phyloP scores from a whole-genome alignment of 2,329 filamentous ascomycete species.

The Diplodia mutila region DNA sequence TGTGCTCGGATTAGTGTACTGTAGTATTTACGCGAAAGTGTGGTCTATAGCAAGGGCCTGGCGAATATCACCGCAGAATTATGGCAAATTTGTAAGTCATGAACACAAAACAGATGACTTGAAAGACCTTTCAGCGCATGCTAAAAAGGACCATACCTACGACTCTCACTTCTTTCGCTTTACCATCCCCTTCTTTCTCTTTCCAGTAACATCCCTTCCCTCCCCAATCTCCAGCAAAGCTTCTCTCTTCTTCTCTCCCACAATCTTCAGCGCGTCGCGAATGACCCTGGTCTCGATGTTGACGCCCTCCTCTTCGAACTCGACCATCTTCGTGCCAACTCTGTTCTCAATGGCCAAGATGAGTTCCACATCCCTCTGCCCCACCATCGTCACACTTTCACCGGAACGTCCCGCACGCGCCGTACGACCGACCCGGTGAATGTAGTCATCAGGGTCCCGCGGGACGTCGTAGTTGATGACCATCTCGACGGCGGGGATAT shows the following conservation, averaged over 20 bases:
- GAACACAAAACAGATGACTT: background rate
- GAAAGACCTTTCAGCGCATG: background rate
- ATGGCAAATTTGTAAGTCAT: too few species aligned
- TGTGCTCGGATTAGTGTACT: too few species aligned
- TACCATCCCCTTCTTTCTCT: slow-evolving; percentile 57
- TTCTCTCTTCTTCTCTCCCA: slow-evolving; percentile 94
- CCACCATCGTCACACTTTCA: slow-evolving; percentile 83
- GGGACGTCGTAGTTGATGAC: slow-evolving; percentile 97
- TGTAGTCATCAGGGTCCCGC: slow-evolving; percentile 95
- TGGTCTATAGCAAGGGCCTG: too few species aligned
- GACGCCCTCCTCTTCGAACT: slow-evolving; percentile 87
- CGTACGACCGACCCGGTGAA: slow-evolving; percentile 93
- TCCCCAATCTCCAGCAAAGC: slow-evolving; percentile 90
- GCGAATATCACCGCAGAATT: too few species aligned
- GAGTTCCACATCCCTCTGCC: slow-evolving; percentile 88
- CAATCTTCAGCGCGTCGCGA: slow-evolving; percentile 81
- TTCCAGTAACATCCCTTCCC: slow-evolving; percentile 87
- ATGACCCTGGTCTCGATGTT: slow-evolving; percentile 91
- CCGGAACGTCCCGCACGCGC: slow-evolving; percentile 86
- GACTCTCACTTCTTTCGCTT: slow-evolving; percentile 24
- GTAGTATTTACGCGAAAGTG: too few species aligned
- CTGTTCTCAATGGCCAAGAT: slow-evolving; percentile 87
- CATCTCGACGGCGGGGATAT: slow-evolving; percentile 88
- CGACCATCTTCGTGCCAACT: slow-evolving; percentile 77
- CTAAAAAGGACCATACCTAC: background rate